Conservation (phyloP, 2,329 filamentous ascomycete species). For the Fusarium globosum region DNA sequence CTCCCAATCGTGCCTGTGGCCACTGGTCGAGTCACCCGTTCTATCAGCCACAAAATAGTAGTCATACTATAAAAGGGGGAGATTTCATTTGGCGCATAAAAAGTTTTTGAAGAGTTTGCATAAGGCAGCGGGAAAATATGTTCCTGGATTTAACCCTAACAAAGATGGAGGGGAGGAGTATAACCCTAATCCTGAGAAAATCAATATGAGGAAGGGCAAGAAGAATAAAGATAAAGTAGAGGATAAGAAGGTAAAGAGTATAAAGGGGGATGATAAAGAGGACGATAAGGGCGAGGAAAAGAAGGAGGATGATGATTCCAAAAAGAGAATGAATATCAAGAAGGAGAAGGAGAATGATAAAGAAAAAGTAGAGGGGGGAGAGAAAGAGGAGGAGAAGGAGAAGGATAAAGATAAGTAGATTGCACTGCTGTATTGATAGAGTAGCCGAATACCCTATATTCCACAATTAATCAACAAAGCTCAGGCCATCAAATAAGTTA, state of each 20-base stretch:
- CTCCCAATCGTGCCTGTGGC: background rate
- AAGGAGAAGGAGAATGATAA: background rate
- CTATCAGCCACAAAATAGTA: background rate
- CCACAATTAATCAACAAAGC: background rate
- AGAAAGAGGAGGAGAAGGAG: background rate
- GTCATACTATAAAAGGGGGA: background rate
- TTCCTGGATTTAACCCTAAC: background rate
- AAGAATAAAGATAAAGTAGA: background rate
- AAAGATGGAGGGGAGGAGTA: background rate
- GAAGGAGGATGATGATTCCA: background rate
- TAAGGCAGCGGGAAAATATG: background rate
- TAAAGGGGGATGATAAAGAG: too few relatives aligned
- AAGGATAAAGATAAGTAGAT: background rate
- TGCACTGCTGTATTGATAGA: too few relatives aligned
- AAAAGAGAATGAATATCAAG: background rate
- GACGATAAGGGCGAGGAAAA: rapidly evolving
- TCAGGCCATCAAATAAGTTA: background rate
- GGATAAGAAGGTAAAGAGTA: too few relatives aligned
- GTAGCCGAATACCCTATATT: background rate
- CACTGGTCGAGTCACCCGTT: background rate
- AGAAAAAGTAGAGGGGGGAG: too few relatives aligned
- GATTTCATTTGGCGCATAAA: background rate
- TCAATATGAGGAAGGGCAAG: too few relatives aligned
- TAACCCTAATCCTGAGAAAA: background rate
- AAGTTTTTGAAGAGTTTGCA: background rate